These are phyloP conservation scores for Orbilia brochopaga DNA, from an alignment of 2,329 filamentous ascomycete species.

Conservation along the genomic window DNA sequence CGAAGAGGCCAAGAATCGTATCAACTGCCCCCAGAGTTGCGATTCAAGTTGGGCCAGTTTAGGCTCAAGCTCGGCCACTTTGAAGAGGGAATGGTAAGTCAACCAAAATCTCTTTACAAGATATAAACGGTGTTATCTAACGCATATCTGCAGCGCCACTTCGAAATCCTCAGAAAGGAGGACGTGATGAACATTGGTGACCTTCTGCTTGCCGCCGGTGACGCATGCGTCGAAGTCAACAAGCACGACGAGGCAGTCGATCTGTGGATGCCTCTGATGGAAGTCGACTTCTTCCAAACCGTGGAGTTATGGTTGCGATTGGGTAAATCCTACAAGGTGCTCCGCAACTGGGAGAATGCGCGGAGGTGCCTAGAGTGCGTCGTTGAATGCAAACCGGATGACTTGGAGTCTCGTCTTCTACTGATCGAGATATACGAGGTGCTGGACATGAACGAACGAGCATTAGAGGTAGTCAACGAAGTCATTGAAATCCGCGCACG, in stretches of 20 bases:
- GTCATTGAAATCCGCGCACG: slow-evolving; percentile 69
- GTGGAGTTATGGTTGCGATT: slow-evolving; percentile 64
- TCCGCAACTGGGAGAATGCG: slow-evolving; percentile 60
- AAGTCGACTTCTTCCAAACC: slow-evolving; percentile 63
- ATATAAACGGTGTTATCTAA: neutral
- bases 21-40: slow-evolving; percentile 77
- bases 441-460: slow-evolving; percentile 74
- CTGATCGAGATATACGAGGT: slow-evolving; percentile 73
- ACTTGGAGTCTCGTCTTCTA: slow-evolving; percentile 39
- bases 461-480: slow-evolving; percentile 77
- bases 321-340: slow-evolving; percentile 72
- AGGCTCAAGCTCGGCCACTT: slow-evolving; percentile 73
- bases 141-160: slow-evolving; percentile 63
- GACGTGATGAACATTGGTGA: slow-evolving; percentile 71
- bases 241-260: slow-evolving; percentile 65
- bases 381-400: slow-evolving; percentile 39
- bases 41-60: slow-evolving; percentile 81
- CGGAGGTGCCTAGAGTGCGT: slow-evolving; percentile 41
- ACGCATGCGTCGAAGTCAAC: slow-evolving; percentile 64
- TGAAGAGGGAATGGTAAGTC: slow-evolving; percentile 75
- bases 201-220: slow-evolving; percentile 75
- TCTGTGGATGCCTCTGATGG: slow-evolving; percentile 66
- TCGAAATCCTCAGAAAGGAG: slow-evolving; percentile 72
- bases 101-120: slow-evolving; percentile 34
- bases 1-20: slow-evolving; percentile 62